phyloP scores from a whole-genome alignment of 129 eudicot genomes.

The Heracleum sosnowskyi region DNA sequence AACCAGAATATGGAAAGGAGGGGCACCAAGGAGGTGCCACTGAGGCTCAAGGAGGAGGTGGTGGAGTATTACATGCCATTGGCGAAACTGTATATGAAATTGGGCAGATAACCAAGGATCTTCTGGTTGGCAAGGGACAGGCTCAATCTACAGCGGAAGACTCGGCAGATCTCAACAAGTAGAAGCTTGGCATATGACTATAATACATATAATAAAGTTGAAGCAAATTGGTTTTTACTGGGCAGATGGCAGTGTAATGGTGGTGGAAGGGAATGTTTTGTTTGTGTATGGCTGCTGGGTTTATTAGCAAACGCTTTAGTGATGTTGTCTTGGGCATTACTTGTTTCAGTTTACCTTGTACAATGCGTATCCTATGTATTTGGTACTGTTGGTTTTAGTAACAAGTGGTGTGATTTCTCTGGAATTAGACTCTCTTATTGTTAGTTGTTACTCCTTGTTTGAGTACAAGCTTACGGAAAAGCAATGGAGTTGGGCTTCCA shows the following conservation, averaged over 20 bases:
- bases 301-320: background rate
- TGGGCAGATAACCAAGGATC: constrained; percentile 55
- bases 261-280: background rate
- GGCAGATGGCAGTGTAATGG: background rate
- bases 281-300: background rate
- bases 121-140: constrained; percentile 31
- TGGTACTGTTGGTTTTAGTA: background rate
- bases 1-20: too few species aligned
- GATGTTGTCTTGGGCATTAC: background rate
- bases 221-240: background rate
- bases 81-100: constrained; percentile 73
- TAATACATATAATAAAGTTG: background rate
- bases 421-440: background rate
- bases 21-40: background rate
- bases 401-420: background rate
- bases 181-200: background rate
- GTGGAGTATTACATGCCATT: constrained; percentile 47
- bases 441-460: too few species aligned
- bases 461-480: too few species aligned
- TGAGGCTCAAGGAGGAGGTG: background rate
- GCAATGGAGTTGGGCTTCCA: too few species aligned
- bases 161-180: background rate
- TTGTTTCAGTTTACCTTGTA: background rate
- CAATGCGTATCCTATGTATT: background rate
- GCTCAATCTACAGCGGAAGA: background rate